Evolutionary conservation across 2,329 filamentous ascomycete genomes (phyloP).

Genomic region (Stenocarpella maydis): DNA sequence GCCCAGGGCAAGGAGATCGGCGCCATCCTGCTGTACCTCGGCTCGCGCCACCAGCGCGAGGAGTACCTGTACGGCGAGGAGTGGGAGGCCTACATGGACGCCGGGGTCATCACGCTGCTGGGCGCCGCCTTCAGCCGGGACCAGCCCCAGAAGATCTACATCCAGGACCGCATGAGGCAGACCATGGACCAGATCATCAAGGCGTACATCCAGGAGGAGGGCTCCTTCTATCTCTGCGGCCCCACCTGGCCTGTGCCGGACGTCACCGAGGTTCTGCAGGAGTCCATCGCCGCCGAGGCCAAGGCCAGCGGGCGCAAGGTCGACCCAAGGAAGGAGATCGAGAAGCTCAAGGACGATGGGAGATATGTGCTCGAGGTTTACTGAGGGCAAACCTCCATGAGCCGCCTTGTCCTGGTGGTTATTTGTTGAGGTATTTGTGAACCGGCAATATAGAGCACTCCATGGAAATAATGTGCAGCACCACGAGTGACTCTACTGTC

Average conservation of each 20-base stretch:
- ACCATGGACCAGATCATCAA: conserved; percentile 82
- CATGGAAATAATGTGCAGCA: not conserved
- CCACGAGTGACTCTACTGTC: rapidly evolving
- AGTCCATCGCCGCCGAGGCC: conserved; percentile 84
- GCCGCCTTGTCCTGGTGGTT: not conserved
- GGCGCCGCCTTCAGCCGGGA: conserved; percentile 96
- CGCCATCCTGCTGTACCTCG: conserved; percentile 93
- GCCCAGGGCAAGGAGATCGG: conserved; percentile 96
- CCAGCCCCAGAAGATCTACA: conserved; percentile 98
- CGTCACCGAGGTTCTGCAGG: conserved; percentile 91
- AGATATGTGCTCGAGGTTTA: conserved; percentile 98
- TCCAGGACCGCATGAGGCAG: conserved; percentile 97
- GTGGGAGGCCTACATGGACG: conserved; percentile 97
- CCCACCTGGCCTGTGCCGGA: conserved; percentile 99
- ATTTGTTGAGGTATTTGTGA: not conserved
- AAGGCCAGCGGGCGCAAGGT: conserved; percentile 79
- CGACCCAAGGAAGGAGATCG: conserved; percentile 89
- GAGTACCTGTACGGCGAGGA: conserved; percentile 99
- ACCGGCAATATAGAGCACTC: not conserved
- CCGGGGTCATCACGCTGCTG: conserved; percentile 92
- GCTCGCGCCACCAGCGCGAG: conserved; percentile 94
- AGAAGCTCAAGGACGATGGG: conserved; percentile 93
- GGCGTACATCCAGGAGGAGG: conserved; percentile 87
- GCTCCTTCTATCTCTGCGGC: conserved; percentile 95
- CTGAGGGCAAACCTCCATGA: conserved; percentile 53